Percentiles rank a stretch among this genome's conserved stretches.
Evolutionary conservation across 1,284 basidiomycete species (phyloP).

Genomic region (Lentinula novae-zelandiae): DNA sequence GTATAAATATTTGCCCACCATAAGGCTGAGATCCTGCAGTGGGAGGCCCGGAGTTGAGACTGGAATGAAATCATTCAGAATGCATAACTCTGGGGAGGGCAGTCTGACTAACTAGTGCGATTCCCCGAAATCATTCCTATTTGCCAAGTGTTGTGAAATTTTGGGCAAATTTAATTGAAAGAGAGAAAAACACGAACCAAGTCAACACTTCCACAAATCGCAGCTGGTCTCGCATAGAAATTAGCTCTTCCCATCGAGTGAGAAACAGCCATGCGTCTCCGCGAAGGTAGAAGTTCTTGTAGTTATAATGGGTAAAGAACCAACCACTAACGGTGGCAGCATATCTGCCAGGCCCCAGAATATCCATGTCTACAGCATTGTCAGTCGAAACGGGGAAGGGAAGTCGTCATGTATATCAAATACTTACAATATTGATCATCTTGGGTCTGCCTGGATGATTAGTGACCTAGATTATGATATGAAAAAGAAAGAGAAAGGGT

Average conservation of each 20-base stretch:
- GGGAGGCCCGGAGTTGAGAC: constrained; percentile 9
- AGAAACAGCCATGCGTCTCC: constrained; percentile 40
- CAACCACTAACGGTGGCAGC: constrained; percentile 22
- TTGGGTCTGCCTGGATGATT: constrained; percentile 21
- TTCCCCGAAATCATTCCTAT: constrained; percentile 40
- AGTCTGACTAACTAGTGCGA: constrained; percentile 29
- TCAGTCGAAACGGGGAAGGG: background rate
- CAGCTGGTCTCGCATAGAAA: constrained; percentile 32
- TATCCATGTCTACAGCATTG: constrained; percentile 30
- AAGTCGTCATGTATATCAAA: background rate
- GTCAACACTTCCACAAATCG: constrained; percentile 42
- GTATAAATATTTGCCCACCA: background rate
- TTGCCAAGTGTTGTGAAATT: background rate
- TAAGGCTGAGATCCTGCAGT: constrained; percentile 13
- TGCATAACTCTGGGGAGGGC: background rate
- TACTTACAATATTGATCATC: constrained; percentile 36
- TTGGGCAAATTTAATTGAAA: background rate
- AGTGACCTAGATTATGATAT: constrained; percentile 3
- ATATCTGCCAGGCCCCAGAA: constrained; percentile 32
- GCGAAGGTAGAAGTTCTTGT: constrained; percentile 39
- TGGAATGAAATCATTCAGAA: background rate
- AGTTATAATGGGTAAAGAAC: constrained; percentile 29
- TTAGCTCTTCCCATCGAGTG: constrained; percentile 40
- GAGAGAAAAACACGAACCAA: constrained; percentile 25
- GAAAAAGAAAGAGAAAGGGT: constrained; percentile 5